phyloP scores from a whole-genome alignment of 2,329 filamentous ascomycete species.

The Akanthomyces dipterigenus region DNA sequence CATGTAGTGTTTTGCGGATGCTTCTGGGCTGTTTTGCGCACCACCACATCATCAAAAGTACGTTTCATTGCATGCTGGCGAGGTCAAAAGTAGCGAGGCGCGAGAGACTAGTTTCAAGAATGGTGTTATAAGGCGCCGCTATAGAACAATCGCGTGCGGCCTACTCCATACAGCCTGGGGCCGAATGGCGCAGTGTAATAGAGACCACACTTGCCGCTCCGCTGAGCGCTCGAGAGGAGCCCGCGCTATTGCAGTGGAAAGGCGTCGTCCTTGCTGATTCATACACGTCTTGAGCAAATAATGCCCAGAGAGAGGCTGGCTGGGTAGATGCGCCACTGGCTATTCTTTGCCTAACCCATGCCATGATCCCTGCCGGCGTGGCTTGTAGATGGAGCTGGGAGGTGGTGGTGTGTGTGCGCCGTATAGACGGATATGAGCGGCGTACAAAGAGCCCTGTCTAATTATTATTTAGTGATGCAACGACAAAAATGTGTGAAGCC shows the following conservation, averaged over 20 bases:
- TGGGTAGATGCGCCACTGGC: not conserved
- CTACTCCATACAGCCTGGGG: not conserved
- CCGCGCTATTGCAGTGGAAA: not conserved
- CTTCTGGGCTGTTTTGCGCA: not conserved
- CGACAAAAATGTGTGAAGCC: not conserved
- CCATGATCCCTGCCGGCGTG: not conserved
- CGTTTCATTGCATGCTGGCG: not conserved
- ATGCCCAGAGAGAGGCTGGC: not conserved
- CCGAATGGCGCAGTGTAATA: not conserved
- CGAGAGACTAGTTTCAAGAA: not conserved
- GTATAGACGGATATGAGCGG: not conserved
- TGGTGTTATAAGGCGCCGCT: not conserved
- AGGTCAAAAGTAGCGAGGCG: not conserved
- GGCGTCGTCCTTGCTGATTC: not conserved
- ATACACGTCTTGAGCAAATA: constrained; percentile 2
- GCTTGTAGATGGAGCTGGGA: not conserved
- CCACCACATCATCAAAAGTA: not conserved
- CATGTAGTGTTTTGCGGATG: not conserved
- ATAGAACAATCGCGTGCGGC: not conserved
- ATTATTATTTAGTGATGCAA: too few relatives aligned
- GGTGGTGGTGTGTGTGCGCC: not conserved
- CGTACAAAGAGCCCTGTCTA: not conserved
- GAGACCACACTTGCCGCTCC: not conserved
- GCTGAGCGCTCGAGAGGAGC: not conserved
- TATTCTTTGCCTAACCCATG: not conserved